Percentiles rank a stretch among this genome's conserved stretches.
phyloP scores from a whole-genome alignment of 345 rosid genomes.

The Salix arbutifolia region DNA sequence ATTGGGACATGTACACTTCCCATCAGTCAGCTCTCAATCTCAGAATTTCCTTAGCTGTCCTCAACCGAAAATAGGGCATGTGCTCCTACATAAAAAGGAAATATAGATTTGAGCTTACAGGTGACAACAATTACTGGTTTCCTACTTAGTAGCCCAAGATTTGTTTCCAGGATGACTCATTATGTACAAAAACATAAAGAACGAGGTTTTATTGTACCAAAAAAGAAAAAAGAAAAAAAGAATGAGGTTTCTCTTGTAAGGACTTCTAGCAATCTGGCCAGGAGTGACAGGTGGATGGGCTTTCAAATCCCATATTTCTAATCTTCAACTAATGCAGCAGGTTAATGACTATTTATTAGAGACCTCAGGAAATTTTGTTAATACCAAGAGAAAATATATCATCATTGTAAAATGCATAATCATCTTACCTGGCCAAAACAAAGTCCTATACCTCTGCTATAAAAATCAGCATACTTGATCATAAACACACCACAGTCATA shows the following conservation, averaged over 20 bases:
- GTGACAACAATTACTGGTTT: background rate
- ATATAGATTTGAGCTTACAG: background rate
- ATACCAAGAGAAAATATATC: background rate
- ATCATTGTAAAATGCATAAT: background rate
- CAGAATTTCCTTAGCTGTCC: constrained; percentile 90
- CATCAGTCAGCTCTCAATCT: constrained; percentile 77
- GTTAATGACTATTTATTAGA: background rate
- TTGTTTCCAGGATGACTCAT: background rate
- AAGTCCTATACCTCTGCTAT: constrained; percentile 79
- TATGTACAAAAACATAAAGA: background rate
- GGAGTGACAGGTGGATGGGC: background rate
- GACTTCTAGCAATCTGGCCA: too few species aligned
- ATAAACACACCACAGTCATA: constrained; percentile 97
- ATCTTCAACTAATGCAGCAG: background rate
- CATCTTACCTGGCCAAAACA: constrained; percentile 78
- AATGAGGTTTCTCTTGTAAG: background rate
- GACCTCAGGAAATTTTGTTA: background rate
- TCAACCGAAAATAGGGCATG: constrained; percentile 85
- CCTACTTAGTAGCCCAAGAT: background rate
- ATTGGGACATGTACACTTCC: background rate
- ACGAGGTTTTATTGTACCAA: background rate
- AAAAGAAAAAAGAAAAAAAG: too few species aligned
- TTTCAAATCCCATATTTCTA: background rate
- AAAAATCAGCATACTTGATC: constrained; percentile 91
- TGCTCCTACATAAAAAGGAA: constrained; percentile 44